Conservation (phyloP, 352 stramenopile species). For the Globisporangium carolinianum region DNA sequence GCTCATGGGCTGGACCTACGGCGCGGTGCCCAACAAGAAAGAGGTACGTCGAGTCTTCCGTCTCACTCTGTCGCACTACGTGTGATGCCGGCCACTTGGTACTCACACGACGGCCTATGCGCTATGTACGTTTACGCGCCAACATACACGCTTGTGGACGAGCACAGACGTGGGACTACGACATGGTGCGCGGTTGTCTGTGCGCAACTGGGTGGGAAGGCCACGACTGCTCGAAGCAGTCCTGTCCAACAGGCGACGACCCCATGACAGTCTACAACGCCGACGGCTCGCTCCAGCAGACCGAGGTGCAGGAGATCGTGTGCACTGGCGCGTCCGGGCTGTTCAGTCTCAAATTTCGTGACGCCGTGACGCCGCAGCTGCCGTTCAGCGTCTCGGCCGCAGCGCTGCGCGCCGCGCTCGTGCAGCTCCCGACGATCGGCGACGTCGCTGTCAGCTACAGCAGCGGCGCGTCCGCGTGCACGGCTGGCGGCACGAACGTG, state of each 20-base stretch:
- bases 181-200: slow-evolving; percentile 79
- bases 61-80: background rate
- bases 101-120: no score
- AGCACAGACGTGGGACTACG: slow-evolving; percentile 78
- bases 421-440: slow-evolving; percentile 36
- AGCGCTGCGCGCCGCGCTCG: slow-evolving; percentile 25
- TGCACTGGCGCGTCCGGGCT: slow-evolving; percentile 56
- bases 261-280: slow-evolving; percentile 49
- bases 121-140: background rate
- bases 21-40: slow-evolving; percentile 71
- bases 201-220: slow-evolving; percentile 86
- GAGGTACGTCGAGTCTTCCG: slow-evolving; percentile 14
- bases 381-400: slow-evolving; percentile 27
- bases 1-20: slow-evolving; percentile 47
- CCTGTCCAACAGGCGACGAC: slow-evolving; percentile 88
- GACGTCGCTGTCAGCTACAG: slow-evolving; percentile 46
- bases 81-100: no score
- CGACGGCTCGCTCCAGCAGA: slow-evolving; percentile 40
- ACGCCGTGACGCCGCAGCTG: slow-evolving; percentile 49
- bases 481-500: slow-evolving; percentile 32
- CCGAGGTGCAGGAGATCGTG: slow-evolving; percentile 73
- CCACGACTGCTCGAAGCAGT: slow-evolving; percentile 82
- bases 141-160: background rate
- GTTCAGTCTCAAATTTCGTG: slow-evolving; percentile 70
- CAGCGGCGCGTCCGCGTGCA: slow-evolving; percentile 29